A percentile compares a stretch with the other conserved stretches of the same genome.
These are phyloP conservation scores for Lentinula sp. DNA, from an alignment of 768 basidiomycete genomes.

Conservation along the genomic window DNA sequence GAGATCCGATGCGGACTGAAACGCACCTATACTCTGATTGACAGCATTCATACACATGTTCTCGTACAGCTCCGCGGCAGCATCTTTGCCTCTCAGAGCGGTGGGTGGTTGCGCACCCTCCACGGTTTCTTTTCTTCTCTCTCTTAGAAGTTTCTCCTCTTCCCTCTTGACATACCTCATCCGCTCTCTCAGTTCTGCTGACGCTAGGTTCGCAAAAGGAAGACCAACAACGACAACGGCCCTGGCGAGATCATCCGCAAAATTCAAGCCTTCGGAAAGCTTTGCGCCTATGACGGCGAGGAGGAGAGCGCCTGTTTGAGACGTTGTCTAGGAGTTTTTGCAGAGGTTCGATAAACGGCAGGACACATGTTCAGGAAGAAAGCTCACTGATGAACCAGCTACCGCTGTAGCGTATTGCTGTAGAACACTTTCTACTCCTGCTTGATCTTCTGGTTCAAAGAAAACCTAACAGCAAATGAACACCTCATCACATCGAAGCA, in stretches of 20 bases:
- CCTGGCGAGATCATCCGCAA: conserved; percentile 76
- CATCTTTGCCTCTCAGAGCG: conserved; percentile 44
- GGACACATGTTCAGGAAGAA: not conserved
- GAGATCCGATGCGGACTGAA: not conserved
- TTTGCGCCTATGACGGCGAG: conserved; percentile 97
- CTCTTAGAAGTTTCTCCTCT: conserved; percentile 32
- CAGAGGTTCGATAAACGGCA: not conserved
- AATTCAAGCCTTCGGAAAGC: conserved; percentile 87
- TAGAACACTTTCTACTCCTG: conserved; percentile 68
- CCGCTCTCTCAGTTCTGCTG: conserved; percentile 84
- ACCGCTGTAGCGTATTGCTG: conserved; percentile 63
- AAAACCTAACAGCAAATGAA: conserved; percentile 53
- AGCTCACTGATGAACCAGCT: not conserved
- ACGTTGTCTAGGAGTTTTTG: not conserved
- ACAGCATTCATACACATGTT: conserved; percentile 92
- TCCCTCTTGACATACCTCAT: conserved; percentile 79
- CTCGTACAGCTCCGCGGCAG: conserved; percentile 81
- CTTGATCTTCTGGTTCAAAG: conserved; percentile 74
- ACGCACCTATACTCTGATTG: conserved; percentile 92
- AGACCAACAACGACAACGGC: conserved; percentile 85
- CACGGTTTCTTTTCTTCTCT: conserved; percentile 2
- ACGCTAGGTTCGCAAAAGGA: conserved; percentile 90
- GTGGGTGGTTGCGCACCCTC: conserved; percentile 21
- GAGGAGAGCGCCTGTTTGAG: conserved; percentile 63
- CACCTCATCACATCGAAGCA: no score